Evolutionary conservation across 1,284 basidiomycete genomes (phyloP), one percentile per base, ranked within the genome.

Genomic region (Neotropicomus parvogracilis): DNA sequence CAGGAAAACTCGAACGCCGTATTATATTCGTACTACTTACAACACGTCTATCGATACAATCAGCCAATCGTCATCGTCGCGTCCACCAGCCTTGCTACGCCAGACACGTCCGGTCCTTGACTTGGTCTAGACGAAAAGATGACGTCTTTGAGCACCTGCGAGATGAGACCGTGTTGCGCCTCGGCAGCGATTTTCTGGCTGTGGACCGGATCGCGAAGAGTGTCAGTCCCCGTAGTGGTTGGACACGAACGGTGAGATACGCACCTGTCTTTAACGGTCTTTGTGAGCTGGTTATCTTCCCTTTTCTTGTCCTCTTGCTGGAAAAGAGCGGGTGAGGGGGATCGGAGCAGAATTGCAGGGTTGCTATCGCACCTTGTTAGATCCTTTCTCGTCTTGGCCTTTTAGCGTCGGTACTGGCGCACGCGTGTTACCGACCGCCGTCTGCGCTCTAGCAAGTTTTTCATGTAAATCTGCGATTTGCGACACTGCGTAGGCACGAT

Each of bases 391-490:
- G 6, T 67, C 65, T 34, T 68, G 64, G 0, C 80, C 79, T 55
- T 79, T 80, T 35, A 76, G 50, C 2, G 70, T 57, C 2, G 83
- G 83, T 16, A 72, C 65, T 21, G 72, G 63, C 1, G 84, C 76
- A 6, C 81, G 78, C 2, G 85, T 87, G 32, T 65, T 74, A 1
- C 70, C 58, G 0, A 89, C 75, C 4, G 74, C 63, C 1, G 67
- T 62, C 56, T 82, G 79, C 2, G 81, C 82, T 62, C 81, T 88
- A 3, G 77, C 69, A 20, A 98, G 73, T 68, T 98, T 98, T 66
- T 89, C 84, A 34, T 90, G 89, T 34, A 99, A 72, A 69, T 98
- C 95, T 14, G 78, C 71, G 2, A 98, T 75, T 65, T 97, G 94
- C 0, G 89, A 88, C 0, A 93, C 91, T 2, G 88, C 85, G 64